These are phyloP conservation scores for Wickerhamiella hasegawae DNA, from an alignment of 805 yeast species.

Conservation along the genomic window DNA sequence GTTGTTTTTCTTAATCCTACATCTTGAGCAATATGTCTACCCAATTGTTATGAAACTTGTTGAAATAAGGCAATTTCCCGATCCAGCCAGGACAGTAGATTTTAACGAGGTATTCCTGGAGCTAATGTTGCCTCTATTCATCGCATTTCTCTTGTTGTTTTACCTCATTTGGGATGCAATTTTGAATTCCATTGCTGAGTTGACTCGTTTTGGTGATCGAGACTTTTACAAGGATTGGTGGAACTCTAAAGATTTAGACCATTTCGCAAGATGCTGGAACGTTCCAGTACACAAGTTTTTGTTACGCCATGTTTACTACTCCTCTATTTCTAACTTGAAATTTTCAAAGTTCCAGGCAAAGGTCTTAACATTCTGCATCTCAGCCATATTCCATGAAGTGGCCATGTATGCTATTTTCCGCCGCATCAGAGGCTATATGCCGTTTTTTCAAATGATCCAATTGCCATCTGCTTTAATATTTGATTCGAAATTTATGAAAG, in stretches of 20 bases:
- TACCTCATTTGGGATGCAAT: slow-evolving; percentile 94
- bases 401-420: slow-evolving; percentile 83
- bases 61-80: slow-evolving; percentile 37
- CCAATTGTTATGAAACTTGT: slow-evolving; percentile 54
- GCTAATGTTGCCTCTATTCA: slow-evolving; percentile 62
- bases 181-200: slow-evolving; percentile 76
- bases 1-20: slow-evolving; percentile 64
- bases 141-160: slow-evolving; percentile 62
- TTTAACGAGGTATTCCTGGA: slow-evolving; percentile 53
- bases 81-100: slow-evolving; percentile 23
- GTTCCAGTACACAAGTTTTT: slow-evolving; percentile 82
- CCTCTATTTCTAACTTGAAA: slow-evolving; percentile 61
- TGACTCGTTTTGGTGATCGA: slow-evolving; percentile 75
- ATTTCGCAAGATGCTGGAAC: slow-evolving; percentile 89
- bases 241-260: slow-evolving; percentile 88
- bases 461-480: slow-evolving; percentile 59
- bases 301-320: slow-evolving; percentile 85
- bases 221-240: slow-evolving; percentile 96
- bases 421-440: slow-evolving; percentile 62
- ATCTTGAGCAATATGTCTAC: slow-evolving; percentile 60
- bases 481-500: slow-evolving; percentile 39
- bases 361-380: slow-evolving; percentile 39
- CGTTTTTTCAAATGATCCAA: slow-evolving; percentile 78
- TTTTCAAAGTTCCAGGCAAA: slow-evolving; percentile 57
- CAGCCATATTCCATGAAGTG: slow-evolving; percentile 75